Percentiles rank a stretch among this genome's conserved stretches.
phyloP scores from a whole-genome alignment of 208 protist species.

The Trypanosoma caninum region DNA sequence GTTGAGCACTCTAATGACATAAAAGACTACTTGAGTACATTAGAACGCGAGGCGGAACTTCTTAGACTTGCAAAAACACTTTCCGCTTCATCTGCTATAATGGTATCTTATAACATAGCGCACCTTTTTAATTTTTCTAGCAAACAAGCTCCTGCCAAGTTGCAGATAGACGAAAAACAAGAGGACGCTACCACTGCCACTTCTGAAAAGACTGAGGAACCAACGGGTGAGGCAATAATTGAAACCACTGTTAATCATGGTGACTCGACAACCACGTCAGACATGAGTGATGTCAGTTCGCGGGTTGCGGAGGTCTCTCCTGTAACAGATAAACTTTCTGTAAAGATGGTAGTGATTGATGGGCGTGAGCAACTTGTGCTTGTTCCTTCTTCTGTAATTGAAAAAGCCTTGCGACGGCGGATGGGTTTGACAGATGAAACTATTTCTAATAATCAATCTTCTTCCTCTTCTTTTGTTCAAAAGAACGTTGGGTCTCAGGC shows the following conservation, averaged over 20 bases:
- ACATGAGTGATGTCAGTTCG: too few species aligned
- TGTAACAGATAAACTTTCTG: too few species aligned
- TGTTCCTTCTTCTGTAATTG: constrained; percentile 42
- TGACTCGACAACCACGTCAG: too few species aligned
- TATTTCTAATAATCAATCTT: background rate
- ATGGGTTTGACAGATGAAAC: constrained; percentile 13
- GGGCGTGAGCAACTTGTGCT: constrained; percentile 55
- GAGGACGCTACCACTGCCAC: too few species aligned
- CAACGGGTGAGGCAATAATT: too few species aligned
- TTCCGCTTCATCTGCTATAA: constrained; percentile 43
- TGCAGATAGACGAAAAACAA: too few species aligned
- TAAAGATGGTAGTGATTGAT: constrained; percentile 52
- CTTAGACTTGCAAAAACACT: constrained; percentile 53
- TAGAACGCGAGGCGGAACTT: constrained; percentile 66
- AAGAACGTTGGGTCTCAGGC: constrained; percentile 1
- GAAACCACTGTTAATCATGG: too few species aligned
- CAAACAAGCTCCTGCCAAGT: too few species aligned
- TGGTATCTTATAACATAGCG: constrained; percentile 48
- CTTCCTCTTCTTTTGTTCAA: background rate
- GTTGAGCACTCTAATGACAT: constrained; percentile 43
- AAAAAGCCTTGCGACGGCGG: constrained; percentile 35
- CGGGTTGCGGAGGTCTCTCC: too few species aligned
- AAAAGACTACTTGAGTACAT: constrained; percentile 44
- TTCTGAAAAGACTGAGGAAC: too few species aligned
- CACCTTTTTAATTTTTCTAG: constrained; percentile 56